These are phyloP conservation scores for Phycomyces blakesleeanus DNA, from an alignment of 192 early-diverging fungal genomes.

Conservation along the genomic window DNA sequence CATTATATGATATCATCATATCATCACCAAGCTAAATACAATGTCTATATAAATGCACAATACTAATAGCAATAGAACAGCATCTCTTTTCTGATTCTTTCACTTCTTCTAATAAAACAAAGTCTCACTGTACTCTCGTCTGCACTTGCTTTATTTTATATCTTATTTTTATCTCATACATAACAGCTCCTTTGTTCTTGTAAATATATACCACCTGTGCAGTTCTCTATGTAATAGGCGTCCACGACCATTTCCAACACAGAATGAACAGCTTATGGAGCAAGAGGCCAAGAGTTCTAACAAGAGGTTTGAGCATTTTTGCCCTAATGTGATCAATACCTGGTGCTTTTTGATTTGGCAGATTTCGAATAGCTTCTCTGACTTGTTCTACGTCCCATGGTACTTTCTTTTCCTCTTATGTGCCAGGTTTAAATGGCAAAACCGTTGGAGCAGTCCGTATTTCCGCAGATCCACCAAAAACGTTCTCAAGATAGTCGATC, in stretches of 20 bases:
- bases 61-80: no score
- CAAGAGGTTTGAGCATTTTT: not conserved
- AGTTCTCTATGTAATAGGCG: slow-evolving; percentile 7
- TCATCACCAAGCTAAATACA: no score
- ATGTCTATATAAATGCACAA: no score
- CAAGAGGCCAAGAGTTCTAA: not conserved
- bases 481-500: not conserved
- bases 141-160: no score
- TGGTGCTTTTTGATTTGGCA: not conserved
- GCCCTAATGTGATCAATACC: not conserved
- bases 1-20: no score
- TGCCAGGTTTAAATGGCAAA: no score
- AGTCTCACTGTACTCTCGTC: no score
- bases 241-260: slow-evolving; percentile 4
- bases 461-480: not conserved
- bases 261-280: not conserved
- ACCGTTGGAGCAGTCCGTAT: not conserved
- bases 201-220: slow-evolving; percentile 15
- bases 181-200: slow-evolving; percentile 14
- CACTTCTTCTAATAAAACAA: no score
- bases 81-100: no score
- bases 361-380: not conserved
- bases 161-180: no score
- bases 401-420: not conserved
- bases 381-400: not conserved